Evolutionary conservation across 257 asterid genomes (phyloP), one percentile per base, ranked within the genome.

Genomic region (Lithospermum erythrorhizon): DNA sequence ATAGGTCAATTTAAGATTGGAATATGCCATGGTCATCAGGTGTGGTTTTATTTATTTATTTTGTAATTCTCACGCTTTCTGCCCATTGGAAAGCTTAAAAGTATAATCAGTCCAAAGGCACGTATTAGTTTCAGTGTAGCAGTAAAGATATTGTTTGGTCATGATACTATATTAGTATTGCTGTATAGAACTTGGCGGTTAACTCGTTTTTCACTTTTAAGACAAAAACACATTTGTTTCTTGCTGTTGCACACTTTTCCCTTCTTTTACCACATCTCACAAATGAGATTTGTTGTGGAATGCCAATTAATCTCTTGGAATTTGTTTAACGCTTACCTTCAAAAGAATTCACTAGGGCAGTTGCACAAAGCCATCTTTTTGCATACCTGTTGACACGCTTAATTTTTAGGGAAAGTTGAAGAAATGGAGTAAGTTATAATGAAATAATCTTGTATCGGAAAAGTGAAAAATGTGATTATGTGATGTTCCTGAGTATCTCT

Each of bases 11-110:
- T 90, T 72, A 90, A 90, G 85, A 87, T 90, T 18, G 98, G 98
- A 35, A 75, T 90, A 29, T 90, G 98, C 82, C 96, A 90, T 75
- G 98, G 98, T 60, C 96, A 90, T 76, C 97, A 87, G 96, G 98
- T 91, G 51, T 4, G 61, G 3, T 59, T 63, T 72, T 24, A 45
- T 24, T 45, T 61, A 18, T 20, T 35, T 63, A 57, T 66, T 69
- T 17, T 30, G 21, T 52, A 64, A 19, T 47, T 58, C 23, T 29
- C 17, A 18, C 61, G 21, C 47, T 6, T 21, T 63, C 61, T 57
- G 29, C 32, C 32, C 9, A 17, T 53, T 37, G 24, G n/a, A 4
- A 18, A 45, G 19, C 47, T 21, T 32, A 64, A 57, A 41, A 22
- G 45, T n/a, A 9, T 22, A 10, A 22, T 65, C 22, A 8, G 21